Evolutionary conservation across 164 flowering plant species (phyloP), one percentile per base, ranked within the genome.

Genomic region (Chimonanthus salicifolius): DNA sequence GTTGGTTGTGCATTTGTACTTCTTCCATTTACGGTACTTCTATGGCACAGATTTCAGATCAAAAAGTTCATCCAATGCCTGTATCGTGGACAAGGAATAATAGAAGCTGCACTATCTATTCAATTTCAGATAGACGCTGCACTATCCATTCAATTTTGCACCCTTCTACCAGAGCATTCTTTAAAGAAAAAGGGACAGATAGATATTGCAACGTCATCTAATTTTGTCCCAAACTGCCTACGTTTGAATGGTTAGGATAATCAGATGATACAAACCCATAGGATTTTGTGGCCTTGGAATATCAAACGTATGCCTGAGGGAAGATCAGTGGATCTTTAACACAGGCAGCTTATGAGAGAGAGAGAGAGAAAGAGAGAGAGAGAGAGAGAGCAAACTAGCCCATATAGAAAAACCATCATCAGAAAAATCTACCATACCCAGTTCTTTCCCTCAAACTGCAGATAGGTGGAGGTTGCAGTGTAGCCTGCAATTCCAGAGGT

Each of bases 401-500:
- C 68, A 15, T 65, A 15, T 5, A 10, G 15, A 65, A 33, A 65
- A 65, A 65, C n/a, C 48, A 44, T 11, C 49, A 45, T 16, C 11
- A 65, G 18, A 68, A 68, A 48, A 68, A 68, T 5, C 50, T 65
- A 20, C 11, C 70, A 16, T 76, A 79, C 82, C 82, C 82, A 79
- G 70, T 79, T 79, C n/a, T 74, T 76, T 67, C 82, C 82, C 74
- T 79, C 82, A 1, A 79, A 79, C 47, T 79, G 82, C 64, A 72
- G 71, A 20, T 79, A 79, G 71, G 71, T 69, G 18, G 79, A 79
- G 16, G 82, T 79, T 48, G 79, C 79, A 54, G 70, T 71, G 76
- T 79, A 79, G 64, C 82, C 82, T 1, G 82, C 82, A 67, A 79
- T 79, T 10, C 82, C 82, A 49, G 82, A 79, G 50, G 82, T 79